These are phyloP conservation scores for Sporothrix luriei DNA, from an alignment of 2,329 filamentous ascomycete species.

Conservation along the genomic window DNA sequence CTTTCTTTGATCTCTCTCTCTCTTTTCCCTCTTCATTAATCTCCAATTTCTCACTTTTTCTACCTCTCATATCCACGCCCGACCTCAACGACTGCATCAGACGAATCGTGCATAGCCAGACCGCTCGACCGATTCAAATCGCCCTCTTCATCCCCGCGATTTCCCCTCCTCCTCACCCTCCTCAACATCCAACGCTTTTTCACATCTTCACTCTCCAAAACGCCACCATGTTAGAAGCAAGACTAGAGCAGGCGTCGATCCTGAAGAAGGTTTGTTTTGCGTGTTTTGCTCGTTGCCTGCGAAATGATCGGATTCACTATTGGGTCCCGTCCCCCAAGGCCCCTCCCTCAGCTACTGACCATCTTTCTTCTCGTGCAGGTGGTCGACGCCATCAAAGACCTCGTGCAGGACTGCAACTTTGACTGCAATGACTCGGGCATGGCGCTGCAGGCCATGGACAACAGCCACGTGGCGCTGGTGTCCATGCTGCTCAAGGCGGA, in stretches of 20 bases:
- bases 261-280: constrained; percentile 81
- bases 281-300: constrained; percentile 38
- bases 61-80: background rate
- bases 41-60: background rate
- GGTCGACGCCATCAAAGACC: constrained; percentile 97
- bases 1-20: background rate
- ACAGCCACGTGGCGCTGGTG: constrained; percentile 97
- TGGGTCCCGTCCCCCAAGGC: background rate
- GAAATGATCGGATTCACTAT: background rate
- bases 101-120: constrained; percentile 7
- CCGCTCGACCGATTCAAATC: constrained; percentile 5
- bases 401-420: constrained; percentile 99
- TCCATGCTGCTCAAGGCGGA: constrained; percentile 99
- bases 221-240: constrained; percentile 85
- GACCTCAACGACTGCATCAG: constrained; percentile 17
- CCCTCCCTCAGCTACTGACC: constrained; percentile 2
- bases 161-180: background rate
- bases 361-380: constrained; percentile 62
- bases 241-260: constrained; percentile 88
- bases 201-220: constrained; percentile 27
- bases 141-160: background rate
- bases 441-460: constrained; percentile 99
- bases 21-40: background rate
- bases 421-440: constrained; percentile 99
- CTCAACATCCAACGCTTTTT: constrained; percentile 2